A percentile compares a stretch with the other conserved stretches of the same genome.
phyloP scores from a whole-genome alignment of 352 stramenopile species.

The Pythium insidiosum region DNA sequence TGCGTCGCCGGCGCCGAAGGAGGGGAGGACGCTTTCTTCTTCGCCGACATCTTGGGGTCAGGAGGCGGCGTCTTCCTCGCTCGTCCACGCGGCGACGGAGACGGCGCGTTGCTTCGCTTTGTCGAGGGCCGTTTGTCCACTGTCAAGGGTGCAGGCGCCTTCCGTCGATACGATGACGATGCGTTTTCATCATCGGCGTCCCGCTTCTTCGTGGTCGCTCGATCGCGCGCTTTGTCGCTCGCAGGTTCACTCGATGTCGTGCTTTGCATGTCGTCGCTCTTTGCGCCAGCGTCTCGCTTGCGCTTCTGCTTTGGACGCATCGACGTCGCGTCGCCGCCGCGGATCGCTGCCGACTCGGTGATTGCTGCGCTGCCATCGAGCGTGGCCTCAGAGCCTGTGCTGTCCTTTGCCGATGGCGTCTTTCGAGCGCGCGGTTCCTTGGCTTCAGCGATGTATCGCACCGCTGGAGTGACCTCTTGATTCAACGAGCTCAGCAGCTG shows the following conservation, averaged over 20 bases:
- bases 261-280: not conserved
- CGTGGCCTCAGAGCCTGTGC: not conserved
- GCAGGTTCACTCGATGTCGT: not conserved
- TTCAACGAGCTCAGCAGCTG: slow-evolving; percentile 51
- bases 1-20: not conserved
- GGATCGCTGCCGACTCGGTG: too few relatives aligned
- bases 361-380: not conserved
- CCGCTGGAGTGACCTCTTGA: slow-evolving; percentile 21
- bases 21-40: slow-evolving; percentile 2
- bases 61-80: not conserved
- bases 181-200: not conserved
- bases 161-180: slow-evolving; percentile 5
- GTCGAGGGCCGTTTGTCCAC: not conserved
- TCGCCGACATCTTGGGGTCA: slow-evolving; percentile 4
- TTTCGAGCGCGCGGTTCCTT: slow-evolving; percentile 6
- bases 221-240: not conserved
- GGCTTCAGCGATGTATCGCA: slow-evolving; percentile 11
- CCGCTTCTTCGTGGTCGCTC: too few relatives aligned
- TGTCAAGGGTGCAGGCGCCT: slow-evolving; percentile 7
- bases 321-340: too few relatives aligned
- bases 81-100: slow-evolving; percentile 8
- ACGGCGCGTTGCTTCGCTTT: not conserved
- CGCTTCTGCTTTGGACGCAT: slow-evolving; percentile 18
- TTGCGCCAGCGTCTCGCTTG: slow-evolving; percentile 13
- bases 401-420: not conserved